These are phyloP conservation scores for Candida boidinii DNA, from an alignment of 805 yeast genomes.

Conservation along the genomic window DNA sequence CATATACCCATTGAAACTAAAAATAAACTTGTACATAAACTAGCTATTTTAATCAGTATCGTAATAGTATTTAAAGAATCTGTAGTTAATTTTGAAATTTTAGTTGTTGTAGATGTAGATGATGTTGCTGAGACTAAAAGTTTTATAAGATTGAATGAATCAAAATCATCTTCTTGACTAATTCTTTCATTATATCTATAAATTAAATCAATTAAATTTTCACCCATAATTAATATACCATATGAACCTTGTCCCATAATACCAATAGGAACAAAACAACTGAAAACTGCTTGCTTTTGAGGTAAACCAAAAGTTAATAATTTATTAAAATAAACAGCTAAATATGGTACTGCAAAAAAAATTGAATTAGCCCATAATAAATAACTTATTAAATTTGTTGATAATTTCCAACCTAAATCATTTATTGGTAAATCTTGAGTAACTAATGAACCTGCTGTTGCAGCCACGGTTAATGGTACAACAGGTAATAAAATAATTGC, in stretches of 20 bases:
- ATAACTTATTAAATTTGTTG: conserved; percentile 45
- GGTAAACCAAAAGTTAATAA: conserved; percentile 54
- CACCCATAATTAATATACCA: conserved; percentile 36
- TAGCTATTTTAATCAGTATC: not conserved
- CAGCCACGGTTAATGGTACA: conserved; percentile 71
- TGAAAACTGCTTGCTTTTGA: conserved; percentile 40
- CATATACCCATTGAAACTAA: conserved; percentile 23
- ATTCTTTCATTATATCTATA: too few species aligned
- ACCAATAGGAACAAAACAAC: conserved; percentile 76
- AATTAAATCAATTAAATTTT: conserved; percentile 11
- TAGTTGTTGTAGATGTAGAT: too few species aligned
- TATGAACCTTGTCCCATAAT: conserved; percentile 81
- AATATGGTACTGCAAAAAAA: conserved; percentile 44
- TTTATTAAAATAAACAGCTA: conserved; percentile 52
- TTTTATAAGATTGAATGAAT: too few species aligned
- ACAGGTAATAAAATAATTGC: conserved; percentile 62
- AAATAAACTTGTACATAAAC: conserved; percentile 10
- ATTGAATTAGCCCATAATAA: conserved; percentile 68
- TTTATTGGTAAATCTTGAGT: conserved; percentile 24
- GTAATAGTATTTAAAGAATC: conserved; percentile 28
- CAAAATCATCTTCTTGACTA: not conserved
- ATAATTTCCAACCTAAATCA: conserved; percentile 29
- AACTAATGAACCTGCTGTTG: conserved; percentile 61
- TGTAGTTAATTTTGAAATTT: conserved; percentile 26
- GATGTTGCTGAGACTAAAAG: too few species aligned